Percentiles rank a stretch among this genome's conserved stretches.
These are phyloP conservation scores for Candida yuanshanica DNA, from an alignment of 805 yeast genomes.

Conservation along the genomic window DNA sequence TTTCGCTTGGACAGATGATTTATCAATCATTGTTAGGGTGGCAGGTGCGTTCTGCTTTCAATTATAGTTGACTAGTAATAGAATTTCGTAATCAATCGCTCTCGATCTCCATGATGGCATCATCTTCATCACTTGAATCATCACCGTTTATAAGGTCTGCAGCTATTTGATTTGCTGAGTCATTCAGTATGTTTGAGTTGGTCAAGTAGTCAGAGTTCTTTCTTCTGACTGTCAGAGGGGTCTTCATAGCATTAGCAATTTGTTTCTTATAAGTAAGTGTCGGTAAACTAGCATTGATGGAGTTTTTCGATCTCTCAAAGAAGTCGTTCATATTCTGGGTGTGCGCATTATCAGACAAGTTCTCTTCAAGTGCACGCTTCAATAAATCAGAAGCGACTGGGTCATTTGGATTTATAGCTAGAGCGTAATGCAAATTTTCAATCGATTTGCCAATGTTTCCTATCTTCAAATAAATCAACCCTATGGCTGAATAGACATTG, in stretches of 20 bases:
- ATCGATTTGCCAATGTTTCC: conserved; percentile 64
- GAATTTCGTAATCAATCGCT: conserved; percentile 34
- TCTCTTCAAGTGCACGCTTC: conserved; percentile 68
- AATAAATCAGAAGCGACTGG: conserved; percentile 80
- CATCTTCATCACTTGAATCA: conserved; percentile 44
- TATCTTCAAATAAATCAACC: conserved; percentile 69
- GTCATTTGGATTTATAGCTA: conserved; percentile 74
- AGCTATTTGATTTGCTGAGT: conserved; percentile 21
- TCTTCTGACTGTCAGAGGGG: conserved; percentile 25
- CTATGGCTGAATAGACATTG: conserved; percentile 77
- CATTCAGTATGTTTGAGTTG: conserved; percentile 10
- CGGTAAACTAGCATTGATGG: conserved; percentile 23
- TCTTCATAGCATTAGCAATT: conserved; percentile 10
- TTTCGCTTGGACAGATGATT: too few relatives aligned
- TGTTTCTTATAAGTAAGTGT: conserved; percentile 23
- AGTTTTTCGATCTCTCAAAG: conserved; percentile 22
- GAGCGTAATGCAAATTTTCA: conserved; percentile 70
- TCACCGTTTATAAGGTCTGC: conserved; percentile 24
- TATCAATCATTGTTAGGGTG: too few relatives aligned
- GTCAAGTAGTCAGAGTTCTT: conserved; percentile 1
- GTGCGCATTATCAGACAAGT: conserved; percentile 22
- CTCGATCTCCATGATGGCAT: conserved; percentile 52
- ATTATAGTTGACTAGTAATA: too few relatives aligned
- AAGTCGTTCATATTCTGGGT: conserved; percentile 16
- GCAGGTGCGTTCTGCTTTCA: too few relatives aligned